Base-by-base conservation (phyloP, 768 basidiomycete genomes). In the Trametes sanguinea region DNA sequence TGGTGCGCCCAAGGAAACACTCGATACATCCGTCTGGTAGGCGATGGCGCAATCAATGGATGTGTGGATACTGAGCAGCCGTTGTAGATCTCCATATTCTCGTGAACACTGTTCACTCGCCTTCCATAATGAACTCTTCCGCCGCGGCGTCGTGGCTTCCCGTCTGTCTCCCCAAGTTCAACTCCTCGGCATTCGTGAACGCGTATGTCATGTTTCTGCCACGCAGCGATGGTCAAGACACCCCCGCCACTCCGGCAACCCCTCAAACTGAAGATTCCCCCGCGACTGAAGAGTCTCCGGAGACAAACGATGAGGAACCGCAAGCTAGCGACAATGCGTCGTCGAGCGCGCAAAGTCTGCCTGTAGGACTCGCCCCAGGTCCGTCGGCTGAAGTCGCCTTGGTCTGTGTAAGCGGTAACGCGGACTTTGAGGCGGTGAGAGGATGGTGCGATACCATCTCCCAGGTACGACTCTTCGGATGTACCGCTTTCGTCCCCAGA, bases 141-240 rank as follows among this genome's bases (percentile, higher is more conserved):
- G 89, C 88, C 6, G 80, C 94, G 6, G 90, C 95, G 13, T 89
- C 90, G 6, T 99, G 95, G 94, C 83, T 98, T 7, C 97, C 97
- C 2, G 84, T 99, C 50, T 98, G 97, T 72, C 83, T 99, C 3
- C 96, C 97, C 0, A 95, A 94, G 73, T 98, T 92, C 79, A 94
- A 98, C 69, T 80, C 92, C 0, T 76, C 86, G 4, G 89, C 89
- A 1, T 98, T 98, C 74, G 87, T 96, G 30, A 94, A 99, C 72
- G 90, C 93, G 11, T 97, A 95, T 68, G 83, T 98, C 45, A 83
- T 85, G 3, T 93, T 90, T 72, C 72, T 89, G 30, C 80, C 63
- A 6, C 63, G 83, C 45, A 65, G 68, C 4, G 63, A 68, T 13
- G 42, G 40, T 8, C 57, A 47, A 8, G 48, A 44, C 16, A 48